Evolutionary conservation across 495 filamentous ascomycete genomes (phyloP).

Genomic region (Neurospora pannonica): DNA sequence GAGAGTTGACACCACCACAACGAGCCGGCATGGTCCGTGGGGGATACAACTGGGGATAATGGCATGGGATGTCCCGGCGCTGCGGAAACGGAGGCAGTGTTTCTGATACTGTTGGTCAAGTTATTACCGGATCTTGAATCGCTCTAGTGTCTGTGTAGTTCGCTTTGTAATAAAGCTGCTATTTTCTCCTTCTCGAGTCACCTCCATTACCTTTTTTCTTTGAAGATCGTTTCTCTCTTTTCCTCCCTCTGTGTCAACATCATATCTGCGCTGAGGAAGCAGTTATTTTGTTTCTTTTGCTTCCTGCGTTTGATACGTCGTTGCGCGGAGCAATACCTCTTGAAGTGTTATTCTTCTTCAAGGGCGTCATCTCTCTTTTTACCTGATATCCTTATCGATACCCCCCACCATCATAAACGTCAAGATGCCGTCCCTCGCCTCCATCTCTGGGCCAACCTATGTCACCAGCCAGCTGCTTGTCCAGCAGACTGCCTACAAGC

Average conservation of each 20-base stretch:
- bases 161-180: background rate
- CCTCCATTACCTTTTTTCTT: background rate
- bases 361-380: background rate
- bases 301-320: slow-evolving; percentile 16
- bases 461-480: slow-evolving; percentile 82
- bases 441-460: slow-evolving; percentile 83
- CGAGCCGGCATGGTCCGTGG: background rate
- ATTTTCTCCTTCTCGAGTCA: background rate
- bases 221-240: background rate
- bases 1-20: background rate
- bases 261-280: background rate
- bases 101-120: background rate
- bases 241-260: background rate
- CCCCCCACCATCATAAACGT: slow-evolving; percentile 22
- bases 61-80: background rate
- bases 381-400: background rate
- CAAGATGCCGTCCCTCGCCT: slow-evolving; percentile 33
- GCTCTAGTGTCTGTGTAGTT: background rate
- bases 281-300: background rate
- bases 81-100: background rate
- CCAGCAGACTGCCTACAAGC: slow-evolving; percentile 87
- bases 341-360: slow-evolving; percentile 10
- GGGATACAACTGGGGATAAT: background rate
- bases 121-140: background rate
- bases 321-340: slow-evolving; percentile 9